These are phyloP conservation scores for Talaromyces sp. DNA, from an alignment of 2,329 filamentous ascomycete genomes.

Conservation along the genomic window DNA sequence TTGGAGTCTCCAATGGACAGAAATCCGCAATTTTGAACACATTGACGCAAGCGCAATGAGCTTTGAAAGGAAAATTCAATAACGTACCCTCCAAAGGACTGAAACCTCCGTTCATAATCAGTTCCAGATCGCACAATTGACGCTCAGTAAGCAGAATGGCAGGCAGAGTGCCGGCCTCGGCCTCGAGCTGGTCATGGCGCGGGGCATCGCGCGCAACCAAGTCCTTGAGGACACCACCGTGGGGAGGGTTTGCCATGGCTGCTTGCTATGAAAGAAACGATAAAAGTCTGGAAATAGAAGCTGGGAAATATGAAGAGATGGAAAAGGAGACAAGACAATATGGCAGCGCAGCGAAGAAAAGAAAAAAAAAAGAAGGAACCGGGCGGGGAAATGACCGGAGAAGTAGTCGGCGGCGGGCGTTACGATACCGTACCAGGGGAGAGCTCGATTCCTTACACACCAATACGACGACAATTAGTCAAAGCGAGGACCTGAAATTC, in stretches of 20 bases:
- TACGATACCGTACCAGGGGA: neutral
- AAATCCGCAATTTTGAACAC: neutral
- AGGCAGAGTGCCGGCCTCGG: slow-evolving; percentile 80
- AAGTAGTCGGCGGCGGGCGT: neutral
- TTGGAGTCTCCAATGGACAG: neutral
- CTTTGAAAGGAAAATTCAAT: slow-evolving; percentile 8
- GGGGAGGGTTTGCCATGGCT: slow-evolving; percentile 54
- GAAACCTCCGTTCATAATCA: slow-evolving; percentile 96
- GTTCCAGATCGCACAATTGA: slow-evolving; percentile 94
- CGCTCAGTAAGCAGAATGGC: slow-evolving; percentile 82
- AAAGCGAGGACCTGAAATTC: neutral
- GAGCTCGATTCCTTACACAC: neutral
- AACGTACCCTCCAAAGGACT: slow-evolving; percentile 87
- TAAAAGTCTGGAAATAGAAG: neutral
- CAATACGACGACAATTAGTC: neutral
- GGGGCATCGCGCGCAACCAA: slow-evolving; percentile 87
- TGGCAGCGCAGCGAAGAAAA: neutral
- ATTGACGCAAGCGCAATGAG: slow-evolving; percentile 4
- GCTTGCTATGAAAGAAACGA: neutral
- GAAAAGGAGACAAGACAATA: neutral
- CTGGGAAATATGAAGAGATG: neutral
- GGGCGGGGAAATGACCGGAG: neutral
- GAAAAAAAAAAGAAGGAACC: neutral
- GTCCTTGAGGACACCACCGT: slow-evolving; percentile 96
- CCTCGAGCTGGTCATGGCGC: slow-evolving; percentile 69